Evolutionary conservation across 1,139 yeast species (phyloP).

Genomic region (Suhomyces yuchorum): DNA sequence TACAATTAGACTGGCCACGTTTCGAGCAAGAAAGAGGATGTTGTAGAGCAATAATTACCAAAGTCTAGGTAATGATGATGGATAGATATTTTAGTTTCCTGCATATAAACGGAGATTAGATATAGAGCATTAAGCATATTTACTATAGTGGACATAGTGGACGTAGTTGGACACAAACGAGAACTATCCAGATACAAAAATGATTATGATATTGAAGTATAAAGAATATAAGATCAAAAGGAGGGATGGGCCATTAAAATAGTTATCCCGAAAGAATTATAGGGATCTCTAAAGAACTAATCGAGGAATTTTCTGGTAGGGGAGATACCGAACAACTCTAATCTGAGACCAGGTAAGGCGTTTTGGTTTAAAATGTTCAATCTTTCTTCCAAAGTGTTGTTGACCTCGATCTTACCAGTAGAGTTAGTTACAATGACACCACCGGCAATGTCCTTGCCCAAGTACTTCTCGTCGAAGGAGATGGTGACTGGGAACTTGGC

Average conservation of each 20-base stretch:
- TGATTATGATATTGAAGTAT: slow-evolving; percentile 2
- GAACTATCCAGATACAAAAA: neutral
- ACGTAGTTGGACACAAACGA: too few relatives aligned
- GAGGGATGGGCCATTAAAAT: neutral
- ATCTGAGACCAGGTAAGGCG: slow-evolving; percentile 90
- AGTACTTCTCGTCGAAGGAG: slow-evolving; percentile 57
- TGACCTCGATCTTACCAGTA: slow-evolving; percentile 81
- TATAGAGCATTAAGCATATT: too few relatives aligned
- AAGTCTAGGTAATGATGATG: too few relatives aligned
- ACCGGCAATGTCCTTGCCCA: slow-evolving; percentile 72
- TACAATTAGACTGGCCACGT: too few relatives aligned
- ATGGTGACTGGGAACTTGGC: slow-evolving; percentile 53
- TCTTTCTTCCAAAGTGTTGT: slow-evolving; percentile 94
- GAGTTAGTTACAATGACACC: slow-evolving; percentile 77
- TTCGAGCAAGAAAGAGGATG: too few relatives aligned
- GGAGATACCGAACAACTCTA: slow-evolving; percentile 88
- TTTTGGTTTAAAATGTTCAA: slow-evolving; percentile 77
- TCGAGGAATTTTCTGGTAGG: slow-evolving; percentile 88
- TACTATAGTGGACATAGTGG: too few relatives aligned
- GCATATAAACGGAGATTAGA: too few relatives aligned
- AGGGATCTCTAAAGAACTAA: slow-evolving; percentile 31
- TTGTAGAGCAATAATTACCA: too few relatives aligned
- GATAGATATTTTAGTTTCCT: too few relatives aligned
- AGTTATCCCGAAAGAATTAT: slow-evolving; percentile 10
- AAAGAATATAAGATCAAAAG: slow-evolving; percentile 4